These are phyloP conservation scores for Aspergillus novofumigatus DNA, from an alignment of 2,329 filamentous ascomycete genomes.

Conservation along the genomic window DNA sequence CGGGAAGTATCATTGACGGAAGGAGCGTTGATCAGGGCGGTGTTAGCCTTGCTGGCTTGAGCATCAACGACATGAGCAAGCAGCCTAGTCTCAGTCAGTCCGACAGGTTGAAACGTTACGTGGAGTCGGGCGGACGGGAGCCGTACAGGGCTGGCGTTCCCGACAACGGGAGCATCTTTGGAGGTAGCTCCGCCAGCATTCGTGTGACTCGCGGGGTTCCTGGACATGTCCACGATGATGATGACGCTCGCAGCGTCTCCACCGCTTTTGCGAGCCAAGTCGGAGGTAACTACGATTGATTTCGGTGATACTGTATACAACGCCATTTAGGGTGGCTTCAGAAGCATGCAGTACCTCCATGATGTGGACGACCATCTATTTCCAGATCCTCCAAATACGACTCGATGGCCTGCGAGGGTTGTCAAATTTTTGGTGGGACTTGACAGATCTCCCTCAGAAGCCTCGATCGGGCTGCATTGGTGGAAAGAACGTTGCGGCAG, in stretches of 20 bases:
- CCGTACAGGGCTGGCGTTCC: slow-evolving; percentile 47
- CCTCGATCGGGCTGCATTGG: slow-evolving; percentile 11
- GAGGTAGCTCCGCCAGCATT: slow-evolving; percentile 52
- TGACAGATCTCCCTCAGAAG: slow-evolving; percentile 7
- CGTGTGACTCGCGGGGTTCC: slow-evolving; percentile 44
- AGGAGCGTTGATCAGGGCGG: slow-evolving; percentile 74
- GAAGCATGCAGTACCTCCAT: slow-evolving; percentile 11
- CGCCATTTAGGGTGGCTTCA: slow-evolving; percentile 11
- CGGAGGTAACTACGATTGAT: slow-evolving; percentile 62
- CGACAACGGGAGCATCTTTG: slow-evolving; percentile 63
- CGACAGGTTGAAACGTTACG: slow-evolving; percentile 89
- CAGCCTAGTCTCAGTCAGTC: slow-evolving; percentile 72
- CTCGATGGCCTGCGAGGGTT: slow-evolving; percentile 12
- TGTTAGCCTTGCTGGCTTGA: slow-evolving; percentile 81
- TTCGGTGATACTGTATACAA: slow-evolving; percentile 3
- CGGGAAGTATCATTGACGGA: slow-evolving; percentile 69
- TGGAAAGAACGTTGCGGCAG: background rate
- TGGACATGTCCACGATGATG: slow-evolving; percentile 59
- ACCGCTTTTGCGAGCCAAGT: slow-evolving; percentile 96
- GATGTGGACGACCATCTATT: slow-evolving; percentile 10
- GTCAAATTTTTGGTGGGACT: slow-evolving; percentile 8
- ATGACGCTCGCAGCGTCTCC: slow-evolving; percentile 92
- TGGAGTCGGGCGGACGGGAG: slow-evolving; percentile 74
- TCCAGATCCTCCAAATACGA: slow-evolving; percentile 10
- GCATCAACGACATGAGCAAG: slow-evolving; percentile 67